phyloP scores from a whole-genome alignment of 257 asterid species.

The Nicotiana knightiana region DNA sequence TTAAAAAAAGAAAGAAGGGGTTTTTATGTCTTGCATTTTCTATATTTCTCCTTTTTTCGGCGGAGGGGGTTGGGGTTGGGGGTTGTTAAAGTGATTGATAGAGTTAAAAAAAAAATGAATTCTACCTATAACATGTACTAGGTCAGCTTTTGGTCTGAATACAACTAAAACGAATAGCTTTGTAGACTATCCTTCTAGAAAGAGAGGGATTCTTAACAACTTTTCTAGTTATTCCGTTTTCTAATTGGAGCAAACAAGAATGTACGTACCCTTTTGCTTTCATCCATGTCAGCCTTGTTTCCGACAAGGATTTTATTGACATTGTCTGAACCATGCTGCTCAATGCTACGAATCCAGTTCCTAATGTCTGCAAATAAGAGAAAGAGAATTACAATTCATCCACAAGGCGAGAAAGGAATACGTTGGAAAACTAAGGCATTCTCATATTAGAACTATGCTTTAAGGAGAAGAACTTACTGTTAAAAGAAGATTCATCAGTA shows the following conservation, averaged over 20 bases:
- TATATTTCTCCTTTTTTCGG: background rate
- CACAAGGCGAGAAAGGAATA: background rate
- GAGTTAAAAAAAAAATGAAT: background rate
- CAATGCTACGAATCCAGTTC: constrained; percentile 46
- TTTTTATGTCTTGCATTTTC: background rate
- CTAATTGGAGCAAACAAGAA: background rate
- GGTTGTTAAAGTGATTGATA: background rate
- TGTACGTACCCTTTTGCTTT: constrained; percentile 37
- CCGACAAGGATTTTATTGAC: constrained; percentile 45
- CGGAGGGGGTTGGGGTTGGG: background rate
- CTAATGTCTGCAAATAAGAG: constrained; percentile 24
- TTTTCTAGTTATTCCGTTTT: too few relatives aligned
- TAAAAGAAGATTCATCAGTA: constrained; percentile 42
- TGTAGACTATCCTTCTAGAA: too few relatives aligned
- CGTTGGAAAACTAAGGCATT: background rate
- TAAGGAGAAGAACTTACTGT: constrained; percentile 27
- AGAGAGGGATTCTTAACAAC: too few relatives aligned
- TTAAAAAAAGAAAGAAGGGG: too few relatives aligned
- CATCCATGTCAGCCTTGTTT: constrained; percentile 48
- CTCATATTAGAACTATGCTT: background rate
- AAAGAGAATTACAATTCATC: background rate
- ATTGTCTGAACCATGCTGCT: constrained; percentile 45
- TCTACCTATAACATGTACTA: too few relatives aligned
- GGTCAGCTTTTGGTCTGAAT: too few relatives aligned
- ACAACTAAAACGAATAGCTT: too few relatives aligned